Evolutionary conservation across 495 filamentous ascomycete species (phyloP), one percentile per base, ranked within the genome.

Genomic region (Jackrogersella multiformis): DNA sequence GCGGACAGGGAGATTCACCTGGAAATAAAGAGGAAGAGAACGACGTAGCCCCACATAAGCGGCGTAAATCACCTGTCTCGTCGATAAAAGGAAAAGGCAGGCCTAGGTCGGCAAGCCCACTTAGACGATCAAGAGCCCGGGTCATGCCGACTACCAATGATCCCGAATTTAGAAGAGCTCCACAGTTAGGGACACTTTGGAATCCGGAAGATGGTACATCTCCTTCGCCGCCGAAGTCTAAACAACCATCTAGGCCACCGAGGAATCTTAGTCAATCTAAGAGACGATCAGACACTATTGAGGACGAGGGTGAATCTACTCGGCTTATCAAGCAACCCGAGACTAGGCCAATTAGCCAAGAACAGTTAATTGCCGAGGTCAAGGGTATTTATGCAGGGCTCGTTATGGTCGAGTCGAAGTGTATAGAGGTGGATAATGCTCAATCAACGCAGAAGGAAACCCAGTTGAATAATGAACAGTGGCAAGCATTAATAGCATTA

Each of bases 401-500:
- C 1, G 82, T 88, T 4, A 89, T 89, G 85, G 89, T 91, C 0
- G 90, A 93, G 66, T 83, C 86, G 5, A 92, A 90, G 67, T 91
- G 88, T 68, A 87, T 89, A 1, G 85, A 89, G 36, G 81, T 89
- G 5, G 87, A 91, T 73, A 86, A 83, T n/a, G 76, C 85, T 9
- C 85, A 89, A 44, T 81, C 79, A 0, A 78, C 77, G 0, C 75
- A 81, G 24, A 71, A 55, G 10, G 77, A 78, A 7, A 64, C 79
- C 13, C 64, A 66, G 62, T 73, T 92, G 0, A 83, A 79, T 24
- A 77, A 80, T 34, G 78, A 86, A 44, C 87, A 92, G 61, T 92
- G 87, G 88, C 87, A 90, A 68, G 85, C 86, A 0, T 68, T 92
- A 24, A 88, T 90, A 64, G 88, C 86, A 2, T 71, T 93, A 1